Percentiles rank a stretch among this genome's conserved stretches.
These are phyloP conservation scores for Lichtheimia ramosa DNA, from an alignment of 371 early-diverging fungal genomes.

Conservation along the genomic window DNA sequence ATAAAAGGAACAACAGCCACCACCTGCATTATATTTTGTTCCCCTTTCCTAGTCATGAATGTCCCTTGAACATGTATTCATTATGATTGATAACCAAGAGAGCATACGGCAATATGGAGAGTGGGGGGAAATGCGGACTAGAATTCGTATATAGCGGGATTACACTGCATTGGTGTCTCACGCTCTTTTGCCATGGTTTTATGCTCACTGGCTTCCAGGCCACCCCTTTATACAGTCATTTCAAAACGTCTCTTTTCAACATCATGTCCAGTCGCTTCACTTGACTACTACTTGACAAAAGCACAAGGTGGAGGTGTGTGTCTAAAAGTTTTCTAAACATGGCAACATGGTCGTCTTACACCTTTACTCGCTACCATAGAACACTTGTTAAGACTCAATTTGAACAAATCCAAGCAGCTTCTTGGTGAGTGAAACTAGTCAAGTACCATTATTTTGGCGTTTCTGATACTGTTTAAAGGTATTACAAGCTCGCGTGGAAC, in stretches of 20 bases:
- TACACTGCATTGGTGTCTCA: neutral
- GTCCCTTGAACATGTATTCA: no score
- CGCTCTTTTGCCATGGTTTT: neutral
- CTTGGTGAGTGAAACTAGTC: constrained; percentile 12
- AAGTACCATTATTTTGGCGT: neutral
- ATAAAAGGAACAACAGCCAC: no score
- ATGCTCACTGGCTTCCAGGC: neutral
- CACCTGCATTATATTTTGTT: no score
- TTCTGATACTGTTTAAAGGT: constrained; percentile 7
- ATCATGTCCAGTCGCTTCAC: neutral
- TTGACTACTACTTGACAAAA: constrained; percentile 8
- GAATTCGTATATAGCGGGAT: neutral
- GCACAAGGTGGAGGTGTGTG: constrained; percentile 1
- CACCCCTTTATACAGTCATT: neutral
- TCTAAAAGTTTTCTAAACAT: neutral
- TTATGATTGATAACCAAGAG: no score
- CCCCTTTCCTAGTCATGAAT: no score
- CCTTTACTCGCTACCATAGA: constrained; percentile 1
- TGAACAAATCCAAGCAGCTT: constrained; percentile 18
- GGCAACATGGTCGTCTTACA: neutral
- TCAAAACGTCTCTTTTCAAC: neutral
- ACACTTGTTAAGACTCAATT: constrained; percentile 20
- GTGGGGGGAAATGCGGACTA: neutral
- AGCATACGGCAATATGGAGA: no score
- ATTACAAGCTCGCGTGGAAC: constrained; percentile 47